Base-by-base conservation (phyloP, 495 filamentous ascomycete species). In the Xylaria cubensis region DNA sequence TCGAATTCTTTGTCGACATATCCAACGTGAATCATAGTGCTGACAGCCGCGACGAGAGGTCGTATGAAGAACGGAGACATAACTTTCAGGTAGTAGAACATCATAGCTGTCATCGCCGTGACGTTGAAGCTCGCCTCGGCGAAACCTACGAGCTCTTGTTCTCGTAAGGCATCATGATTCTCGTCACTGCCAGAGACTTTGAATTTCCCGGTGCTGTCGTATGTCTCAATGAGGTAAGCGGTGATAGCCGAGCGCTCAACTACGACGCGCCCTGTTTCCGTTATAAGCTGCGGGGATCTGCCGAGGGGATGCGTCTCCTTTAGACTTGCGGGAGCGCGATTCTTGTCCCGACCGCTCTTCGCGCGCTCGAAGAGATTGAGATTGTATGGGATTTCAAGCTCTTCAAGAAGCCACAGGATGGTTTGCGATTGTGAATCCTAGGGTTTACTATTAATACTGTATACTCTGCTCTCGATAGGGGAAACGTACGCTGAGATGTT, bases 381-480 rank as follows among this genome's bases (percentile, higher is more conserved):
- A 62, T 79, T 75, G 77, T 83, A 83, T 15, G 78, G 73, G 65
- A 82, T 78, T 24, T 69, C 76, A 19, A 83, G 74, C 50, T 83
- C 81, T 61, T 83, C 81, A 24, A 81, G 75, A 34, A 82, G 77
- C 81, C 79, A 82, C 53, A 82, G 72, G 26, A 77, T 77, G 39
- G 78, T 72, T 67, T 83, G 77, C 29, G 79, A 80, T 75, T 80
- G 77, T 10, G 79, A 82, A 69, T 77, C 74, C 77, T 79, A 55
- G 32, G 32, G 50, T 67, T 70, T 32, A 62, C 36, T 64, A 29
- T 24, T 24, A 44, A 61, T 29, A 36, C 34, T 36, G 34, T 36
- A 10, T 29, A 19, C n/a, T 64, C 5, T 21, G 12, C 36, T 15
- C 9, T 44, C 13, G 5, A 26, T 13, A 6, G 21, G 55, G 39